phyloP scores from a whole-genome alignment of 768 basidiomycete species.

The Tylopilus vinaceipallidus region DNA sequence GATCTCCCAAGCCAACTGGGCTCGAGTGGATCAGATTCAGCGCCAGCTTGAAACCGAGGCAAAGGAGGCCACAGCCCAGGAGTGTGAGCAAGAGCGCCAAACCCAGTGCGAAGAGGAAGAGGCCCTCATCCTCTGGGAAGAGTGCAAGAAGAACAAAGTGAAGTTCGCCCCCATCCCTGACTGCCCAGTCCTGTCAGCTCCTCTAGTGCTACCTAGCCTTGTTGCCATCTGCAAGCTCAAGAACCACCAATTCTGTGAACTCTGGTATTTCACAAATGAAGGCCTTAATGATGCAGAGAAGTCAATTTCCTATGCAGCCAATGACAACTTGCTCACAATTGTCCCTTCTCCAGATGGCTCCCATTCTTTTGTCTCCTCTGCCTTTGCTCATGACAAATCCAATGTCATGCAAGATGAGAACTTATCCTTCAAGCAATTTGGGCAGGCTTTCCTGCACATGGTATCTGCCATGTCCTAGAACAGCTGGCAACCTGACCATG shows the following conservation, averaged over 20 bases:
- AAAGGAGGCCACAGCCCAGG: neutral
- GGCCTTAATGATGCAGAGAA: neutral
- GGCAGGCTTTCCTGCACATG: neutral
- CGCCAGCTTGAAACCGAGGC: too few species aligned
- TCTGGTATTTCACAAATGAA: neutral
- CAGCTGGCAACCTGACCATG: too few species aligned
- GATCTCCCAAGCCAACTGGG: neutral
- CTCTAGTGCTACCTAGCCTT: neutral
- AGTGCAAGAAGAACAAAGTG: neutral
- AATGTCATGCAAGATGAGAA: neutral
- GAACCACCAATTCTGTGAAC: neutral
- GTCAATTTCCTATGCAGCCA: neutral
- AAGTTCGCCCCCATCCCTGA: neutral
- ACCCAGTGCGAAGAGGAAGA: too few species aligned
- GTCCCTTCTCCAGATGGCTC: neutral
- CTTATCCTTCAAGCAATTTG: neutral
- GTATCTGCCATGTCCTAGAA: too few species aligned
- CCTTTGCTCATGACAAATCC: rapidly evolving
- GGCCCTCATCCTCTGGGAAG: neutral
- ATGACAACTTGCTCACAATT: neutral
- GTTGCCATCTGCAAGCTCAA: neutral
- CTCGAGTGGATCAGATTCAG: neutral
- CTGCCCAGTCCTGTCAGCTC: neutral
- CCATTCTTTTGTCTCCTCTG: neutral
- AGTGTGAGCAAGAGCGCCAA: neutral